Conservation (phyloP, 805 yeast species). For the Kockiozyma suomiensis region DNA sequence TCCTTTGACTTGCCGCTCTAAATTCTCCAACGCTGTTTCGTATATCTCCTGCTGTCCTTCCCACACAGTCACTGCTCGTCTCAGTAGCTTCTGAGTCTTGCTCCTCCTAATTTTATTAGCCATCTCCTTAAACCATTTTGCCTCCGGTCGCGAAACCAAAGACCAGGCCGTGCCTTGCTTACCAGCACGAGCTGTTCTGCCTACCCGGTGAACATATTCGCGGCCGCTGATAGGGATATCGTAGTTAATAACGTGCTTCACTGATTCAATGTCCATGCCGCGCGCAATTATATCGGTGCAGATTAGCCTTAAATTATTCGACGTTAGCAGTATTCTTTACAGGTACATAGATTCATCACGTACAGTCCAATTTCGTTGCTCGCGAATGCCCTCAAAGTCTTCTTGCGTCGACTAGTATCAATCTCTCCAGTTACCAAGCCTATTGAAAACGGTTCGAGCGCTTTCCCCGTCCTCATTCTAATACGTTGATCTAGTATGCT, state of each 20-base stretch:
- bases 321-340: neutral
- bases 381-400: conserved; percentile 62
- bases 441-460: conserved; percentile 24
- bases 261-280: conserved; percentile 79
- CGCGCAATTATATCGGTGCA: conserved; percentile 93
- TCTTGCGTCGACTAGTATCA: conserved; percentile 51
- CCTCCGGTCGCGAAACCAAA: conserved; percentile 79
- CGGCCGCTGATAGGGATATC: conserved; percentile 86
- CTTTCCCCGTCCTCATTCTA: conserved; percentile 17
- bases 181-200: conserved; percentile 96
- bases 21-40: conserved; percentile 48
- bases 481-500: conserved; percentile 45
- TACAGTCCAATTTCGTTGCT: conserved; percentile 53
- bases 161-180: conserved; percentile 74
- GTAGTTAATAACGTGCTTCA: conserved; percentile 80
- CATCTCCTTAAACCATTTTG: conserved; percentile 48
- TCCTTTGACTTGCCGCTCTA: conserved; percentile 48
- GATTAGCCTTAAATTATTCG: conserved; percentile 44
- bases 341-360: neutral
- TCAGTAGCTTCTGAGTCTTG: conserved; percentile 38
- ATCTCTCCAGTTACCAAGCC: conserved; percentile 47
- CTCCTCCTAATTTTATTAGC: conserved; percentile 31
- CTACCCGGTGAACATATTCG: conserved; percentile 94
- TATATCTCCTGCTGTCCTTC: conserved; percentile 48
- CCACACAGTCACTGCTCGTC: conserved; percentile 38